A percentile compares a stretch with the other conserved stretches of the same genome.
Evolutionary conservation across 1,139 yeast species (phyloP).

Genomic region (Candida pseudoviswanathii): DNA sequence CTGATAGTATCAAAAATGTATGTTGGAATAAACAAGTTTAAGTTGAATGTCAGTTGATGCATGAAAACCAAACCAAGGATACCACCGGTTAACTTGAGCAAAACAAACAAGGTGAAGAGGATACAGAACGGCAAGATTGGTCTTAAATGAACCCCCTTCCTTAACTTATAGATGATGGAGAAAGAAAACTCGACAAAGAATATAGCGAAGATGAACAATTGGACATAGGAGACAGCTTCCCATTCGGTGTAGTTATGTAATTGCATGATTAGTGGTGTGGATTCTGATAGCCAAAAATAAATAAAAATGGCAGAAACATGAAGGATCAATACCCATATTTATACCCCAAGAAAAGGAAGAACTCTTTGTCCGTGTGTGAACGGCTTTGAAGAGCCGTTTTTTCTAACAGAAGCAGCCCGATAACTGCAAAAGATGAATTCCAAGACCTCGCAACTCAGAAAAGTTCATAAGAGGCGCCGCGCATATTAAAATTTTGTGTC

Average conservation of each 20-base stretch:
- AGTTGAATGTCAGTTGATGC: slow-evolving; percentile 8
- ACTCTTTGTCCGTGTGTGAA: too few species aligned
- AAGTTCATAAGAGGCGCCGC: too few species aligned
- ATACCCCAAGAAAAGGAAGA: too few species aligned
- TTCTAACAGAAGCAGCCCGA: neutral
- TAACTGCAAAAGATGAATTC: neutral
- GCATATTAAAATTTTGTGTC: too few species aligned
- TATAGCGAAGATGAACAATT: slow-evolving; percentile 11
- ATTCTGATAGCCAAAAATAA: neutral
- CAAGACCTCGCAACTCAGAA: too few species aligned
- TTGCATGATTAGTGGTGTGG: slow-evolving; percentile 2
- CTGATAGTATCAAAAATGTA: slow-evolving; percentile 17
- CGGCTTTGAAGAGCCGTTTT: too few species aligned
- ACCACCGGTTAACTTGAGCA: slow-evolving; percentile 15
- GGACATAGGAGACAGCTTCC: slow-evolving; percentile 14
- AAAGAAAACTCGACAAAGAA: slow-evolving; percentile 8
- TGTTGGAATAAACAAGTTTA: slow-evolving; percentile 15
- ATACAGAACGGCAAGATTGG: slow-evolving; percentile 10
- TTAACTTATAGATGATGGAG: slow-evolving; percentile 6
- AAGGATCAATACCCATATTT: neutral
- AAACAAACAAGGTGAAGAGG: slow-evolving; percentile 9
- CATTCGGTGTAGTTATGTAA: slow-evolving; percentile 12
- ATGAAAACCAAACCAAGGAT: slow-evolving; percentile 15
- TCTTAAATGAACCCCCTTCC: neutral
- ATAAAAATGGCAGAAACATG: neutral